Percentiles rank a stretch among this genome's conserved stretches.
Conservation (phyloP, 148 eudicot genomes). For the Fagopyrum tataricum region DNA sequence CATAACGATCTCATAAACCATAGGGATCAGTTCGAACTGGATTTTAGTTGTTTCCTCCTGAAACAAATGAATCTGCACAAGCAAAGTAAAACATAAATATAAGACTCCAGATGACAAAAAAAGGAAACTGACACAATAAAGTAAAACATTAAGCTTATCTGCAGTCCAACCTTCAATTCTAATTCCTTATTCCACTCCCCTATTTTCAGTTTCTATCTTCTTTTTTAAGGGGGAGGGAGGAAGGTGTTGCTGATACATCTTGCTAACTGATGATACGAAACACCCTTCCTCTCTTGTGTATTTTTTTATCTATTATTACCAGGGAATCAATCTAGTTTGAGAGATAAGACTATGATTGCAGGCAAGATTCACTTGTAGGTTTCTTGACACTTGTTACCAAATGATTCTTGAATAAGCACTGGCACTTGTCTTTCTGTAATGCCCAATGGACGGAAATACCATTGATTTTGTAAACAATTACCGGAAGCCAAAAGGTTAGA, state of each 20-base stretch:
- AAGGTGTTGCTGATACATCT: not conserved
- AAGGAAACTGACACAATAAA: not conserved
- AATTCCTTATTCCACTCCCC: not conserved
- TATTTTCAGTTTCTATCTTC: not conserved
- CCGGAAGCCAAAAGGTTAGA: not conserved
- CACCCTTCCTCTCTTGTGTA: not conserved
- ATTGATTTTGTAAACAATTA: not conserved
- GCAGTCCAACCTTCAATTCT: not conserved
- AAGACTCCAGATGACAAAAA: not conserved
- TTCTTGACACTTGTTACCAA: too few relatives aligned
- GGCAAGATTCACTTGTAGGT: not conserved
- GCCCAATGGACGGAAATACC: not conserved
- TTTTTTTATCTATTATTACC: not conserved
- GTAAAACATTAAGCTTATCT: slow-evolving; percentile 1
- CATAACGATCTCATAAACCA: slow-evolving; percentile 67
- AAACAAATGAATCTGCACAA: slow-evolving; percentile 60
- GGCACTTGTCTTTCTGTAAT: too few relatives aligned
- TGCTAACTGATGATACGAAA: not conserved
- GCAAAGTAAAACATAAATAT: slow-evolving; percentile 5
- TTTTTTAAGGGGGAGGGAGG: too few relatives aligned
- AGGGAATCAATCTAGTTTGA: not conserved
- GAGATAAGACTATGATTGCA: not conserved
- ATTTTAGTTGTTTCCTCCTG: slow-evolving; percentile 63
- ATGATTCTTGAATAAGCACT: too few relatives aligned
- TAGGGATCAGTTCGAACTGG: slow-evolving; percentile 78